Percentiles rank a stretch among this genome's conserved stretches.
Evolutionary conservation across 2,329 filamentous ascomycete species (phyloP).

Genomic region (Geosmithia flava): DNA sequence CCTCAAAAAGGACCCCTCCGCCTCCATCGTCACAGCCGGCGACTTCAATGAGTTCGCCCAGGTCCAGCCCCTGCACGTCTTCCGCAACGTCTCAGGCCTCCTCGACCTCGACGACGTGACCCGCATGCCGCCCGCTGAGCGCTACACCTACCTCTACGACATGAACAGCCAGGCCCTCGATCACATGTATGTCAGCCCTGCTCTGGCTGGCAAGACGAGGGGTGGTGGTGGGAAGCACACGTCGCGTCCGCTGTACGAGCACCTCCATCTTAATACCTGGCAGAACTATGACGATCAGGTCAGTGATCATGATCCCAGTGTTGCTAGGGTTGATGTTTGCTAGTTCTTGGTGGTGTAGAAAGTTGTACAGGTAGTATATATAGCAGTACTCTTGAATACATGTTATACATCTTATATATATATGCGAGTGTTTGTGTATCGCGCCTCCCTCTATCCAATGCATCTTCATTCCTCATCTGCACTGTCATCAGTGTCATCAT

Average conservation of each 20-base stretch:
- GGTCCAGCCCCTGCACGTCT: conserved; percentile 44
- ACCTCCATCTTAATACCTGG: conserved; percentile 64
- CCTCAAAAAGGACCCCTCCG: conserved; percentile 39
- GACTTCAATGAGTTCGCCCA: conserved; percentile 65
- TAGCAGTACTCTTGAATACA: too few species aligned
- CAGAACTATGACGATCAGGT: conserved; percentile 39
- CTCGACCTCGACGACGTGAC: conserved; percentile 49
- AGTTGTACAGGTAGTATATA: not conserved
- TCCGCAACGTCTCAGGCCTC: conserved; percentile 40
- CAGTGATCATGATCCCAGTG: conserved; percentile 58
- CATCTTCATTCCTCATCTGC: not conserved
- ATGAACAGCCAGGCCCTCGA: conserved; percentile 59
- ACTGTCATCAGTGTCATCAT: conserved; percentile 22
- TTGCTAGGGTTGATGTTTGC: conserved; percentile 52
- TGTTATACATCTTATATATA: too few species aligned
- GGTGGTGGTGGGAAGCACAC: too few species aligned
- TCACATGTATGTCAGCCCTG: conserved; percentile 53
- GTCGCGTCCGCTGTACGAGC: conserved; percentile 33
- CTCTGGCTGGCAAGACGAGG: conserved; percentile 27
- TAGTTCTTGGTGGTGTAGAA: conserved; percentile 8
- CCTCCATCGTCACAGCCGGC: conserved; percentile 47
- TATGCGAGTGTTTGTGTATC: not conserved
- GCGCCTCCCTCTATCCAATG: not conserved
- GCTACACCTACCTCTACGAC: conserved; percentile 61
- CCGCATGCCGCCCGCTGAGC: conserved; percentile 37